Base-by-base conservation (phyloP, 2,329 filamentous ascomycete genomes). In the Amphichorda felina region DNA sequence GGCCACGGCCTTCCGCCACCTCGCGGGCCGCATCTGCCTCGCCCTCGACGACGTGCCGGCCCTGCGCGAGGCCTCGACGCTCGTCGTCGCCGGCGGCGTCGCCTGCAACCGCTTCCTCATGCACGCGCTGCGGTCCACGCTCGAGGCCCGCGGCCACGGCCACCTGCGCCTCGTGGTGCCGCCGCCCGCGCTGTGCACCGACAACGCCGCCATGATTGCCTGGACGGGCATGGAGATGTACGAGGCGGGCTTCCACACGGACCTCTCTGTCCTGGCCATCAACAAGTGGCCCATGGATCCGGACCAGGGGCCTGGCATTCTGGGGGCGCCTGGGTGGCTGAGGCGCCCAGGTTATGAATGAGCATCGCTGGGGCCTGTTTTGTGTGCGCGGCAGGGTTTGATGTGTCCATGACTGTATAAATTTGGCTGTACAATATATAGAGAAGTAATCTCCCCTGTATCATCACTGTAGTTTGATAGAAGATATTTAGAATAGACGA, bases 151-250 rank as follows among this genome's bases (percentile, higher is more conserved):
- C 30, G 83, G 83, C 0, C 79, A 75, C 49, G 50, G 52, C 0
- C 47, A 74, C 43, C 54, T 30, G 17, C 29, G 26, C 13, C 55
- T 95, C 7, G 59, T 79, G 21, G 82, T 81, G 37, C 89, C 91
- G n/a, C 87, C 87, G 3, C 57, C 73, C 8, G 64, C 68, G 29
- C 66, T 89, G 36, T 96, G 91, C 52, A 95, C 86, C 0, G 91
- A 98, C 50, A 96, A 98, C 56, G 91, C 91, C 10, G 85, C 87
- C 33, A 98, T 98, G 91, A 88, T 96, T 53, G 89, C 82, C 2
- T 96, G 91, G 89, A 69, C 88, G 1, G 91, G 82, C 0, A 70
- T 88, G 44, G 88, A 96, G 59, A 95, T 98, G 88, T 95, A 73
- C 50, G 71, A 82, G 55, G 75, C 72, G 1, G 88, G 89, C 0